Base-by-base conservation (phyloP, 768 basidiomycete species). In the Phaffia tasmanica region DNA sequence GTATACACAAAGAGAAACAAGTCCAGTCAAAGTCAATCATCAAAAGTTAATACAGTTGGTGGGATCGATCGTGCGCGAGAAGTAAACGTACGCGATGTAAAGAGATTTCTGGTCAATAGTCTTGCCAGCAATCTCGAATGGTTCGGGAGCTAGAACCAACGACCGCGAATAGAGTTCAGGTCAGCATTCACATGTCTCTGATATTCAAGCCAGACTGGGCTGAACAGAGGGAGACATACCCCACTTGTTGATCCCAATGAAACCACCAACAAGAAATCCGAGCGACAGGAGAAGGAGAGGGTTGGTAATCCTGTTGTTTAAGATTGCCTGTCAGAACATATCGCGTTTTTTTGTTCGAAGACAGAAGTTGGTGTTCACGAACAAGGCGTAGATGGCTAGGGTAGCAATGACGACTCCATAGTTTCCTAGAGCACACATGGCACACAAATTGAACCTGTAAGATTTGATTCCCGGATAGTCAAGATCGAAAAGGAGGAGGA, bases 231-330 rank as follows among this genome's bases (percentile, higher is more conserved):
- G 62, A 66, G 48, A 78, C 84, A 74, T 70, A 92, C 92, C 91
- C 71, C 86, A 94, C 74, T 81, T 84, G 79, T 91, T 92, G 78
- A 97, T 93, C 51, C 83, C 83, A 25, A 84, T 76, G 78, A 97
- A 97, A 6, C 94, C 94, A 46, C 90, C 89, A 69, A 92, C 83
- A 70, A 98, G 84, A 81, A 98, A 92, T 25, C 79, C 81, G 70
- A 95, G 79, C 6, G 93, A 85, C 73, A 91, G 79, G 71, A 95
- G 82, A 49, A 98, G 84, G 53, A 83, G 77, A n/a, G 82, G 83
- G 76, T 88, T 92, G 64, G 86, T 88, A 71, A 98, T 76, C 70
- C 89, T 91, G 68, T 19, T 14, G 21, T 23, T 15, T 8, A 16
- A 0, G 42, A 56, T 23, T 3, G 1, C 30, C 9, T 4, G 19